Percentiles rank a stretch among this genome's conserved stretches.
Evolutionary conservation across 768 basidiomycete species (phyloP).

Genomic region (Suillus tomentosus): DNA sequence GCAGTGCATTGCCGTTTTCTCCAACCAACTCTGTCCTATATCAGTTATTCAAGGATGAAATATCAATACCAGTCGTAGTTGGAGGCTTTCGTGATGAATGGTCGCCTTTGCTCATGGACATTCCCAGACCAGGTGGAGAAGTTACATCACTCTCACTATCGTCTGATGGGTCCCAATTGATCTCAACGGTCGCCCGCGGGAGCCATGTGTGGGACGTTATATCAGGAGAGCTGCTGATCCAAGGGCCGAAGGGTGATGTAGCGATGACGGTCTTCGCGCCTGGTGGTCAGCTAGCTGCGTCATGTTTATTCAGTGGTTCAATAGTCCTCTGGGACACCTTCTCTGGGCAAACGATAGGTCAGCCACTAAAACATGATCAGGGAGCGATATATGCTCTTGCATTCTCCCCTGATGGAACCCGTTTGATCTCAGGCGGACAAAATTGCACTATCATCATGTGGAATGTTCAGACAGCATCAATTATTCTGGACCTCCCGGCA

Average conservation of each 20-base stretch:
- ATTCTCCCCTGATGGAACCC: conserved; percentile 31
- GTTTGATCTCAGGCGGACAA: conserved; percentile 29
- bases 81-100: conserved; percentile 34
- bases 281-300: conserved; percentile 27
- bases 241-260: conserved; percentile 17
- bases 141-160: conserved; percentile 28
- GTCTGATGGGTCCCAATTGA: conserved; percentile 30
- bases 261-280: conserved; percentile 31
- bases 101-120: conserved; percentile 35
- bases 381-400: conserved; percentile 28
- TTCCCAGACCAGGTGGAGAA: conserved; percentile 19
- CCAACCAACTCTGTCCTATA: conserved; percentile 29
- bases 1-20: conserved; percentile 33
- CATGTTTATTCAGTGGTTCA: conserved; percentile 23
- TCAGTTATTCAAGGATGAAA: conserved; percentile 29
- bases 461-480: conserved; percentile 21
- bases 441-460: conserved; percentile 31
- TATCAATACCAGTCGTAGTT: conserved; percentile 22
- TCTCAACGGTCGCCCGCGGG: conserved; percentile 24
- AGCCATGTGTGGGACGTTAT: conserved; percentile 30
- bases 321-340: conserved; percentile 30
- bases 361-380: conserved; percentile 22
- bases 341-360: conserved; percentile 24
- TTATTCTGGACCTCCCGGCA: conserved; percentile 19
- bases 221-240: conserved; percentile 29